Conservation (phyloP, 2,329 filamentous ascomycete species). For the Aspergillus quadricinctus region DNA sequence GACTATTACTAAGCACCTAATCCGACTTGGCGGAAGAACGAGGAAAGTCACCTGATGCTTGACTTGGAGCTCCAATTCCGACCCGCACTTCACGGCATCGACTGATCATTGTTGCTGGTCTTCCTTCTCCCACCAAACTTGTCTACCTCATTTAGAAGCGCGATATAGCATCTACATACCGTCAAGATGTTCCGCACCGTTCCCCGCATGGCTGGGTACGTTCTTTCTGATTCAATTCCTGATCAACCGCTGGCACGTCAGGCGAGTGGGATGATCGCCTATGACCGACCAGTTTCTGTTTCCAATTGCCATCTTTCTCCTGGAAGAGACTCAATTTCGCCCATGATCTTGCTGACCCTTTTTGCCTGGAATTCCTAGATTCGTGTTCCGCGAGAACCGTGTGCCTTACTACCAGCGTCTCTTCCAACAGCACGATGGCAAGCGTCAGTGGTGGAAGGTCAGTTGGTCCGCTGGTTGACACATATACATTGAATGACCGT, state of each 20-base stretch:
- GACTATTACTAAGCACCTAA: constrained; percentile 19
- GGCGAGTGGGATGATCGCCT: background rate
- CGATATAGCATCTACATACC: constrained; percentile 22
- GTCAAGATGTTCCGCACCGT: constrained; percentile 41
- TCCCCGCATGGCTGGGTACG: constrained; percentile 42
- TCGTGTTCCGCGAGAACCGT: constrained; percentile 62
- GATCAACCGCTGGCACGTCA: constrained; percentile 6
- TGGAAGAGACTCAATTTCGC: background rate
- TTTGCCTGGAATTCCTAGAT: constrained; percentile 28
- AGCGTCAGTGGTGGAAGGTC: constrained; percentile 66
- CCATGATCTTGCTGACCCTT: constrained; percentile 16
- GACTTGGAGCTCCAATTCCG: constrained; percentile 18
- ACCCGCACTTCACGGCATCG: constrained; percentile 27
- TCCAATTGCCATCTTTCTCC: constrained; percentile 14
- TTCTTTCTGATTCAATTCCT: constrained; percentile 16
- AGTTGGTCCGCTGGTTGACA: constrained; percentile 28
- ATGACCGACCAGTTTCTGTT: background rate
- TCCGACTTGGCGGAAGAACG: constrained; percentile 27
- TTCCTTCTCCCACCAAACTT: constrained; percentile 24
- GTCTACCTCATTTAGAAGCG: constrained; percentile 18
- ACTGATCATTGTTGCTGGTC: constrained; percentile 18
- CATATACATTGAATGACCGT: constrained; percentile 3
- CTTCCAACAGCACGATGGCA: constrained; percentile 62
- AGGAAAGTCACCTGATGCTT: constrained; percentile 28
- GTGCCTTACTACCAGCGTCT: constrained; percentile 65